Percentiles rank a stretch among this genome's conserved stretches.
Evolutionary conservation across 805 yeast species (phyloP).

Genomic region (Candida dendrica): DNA sequence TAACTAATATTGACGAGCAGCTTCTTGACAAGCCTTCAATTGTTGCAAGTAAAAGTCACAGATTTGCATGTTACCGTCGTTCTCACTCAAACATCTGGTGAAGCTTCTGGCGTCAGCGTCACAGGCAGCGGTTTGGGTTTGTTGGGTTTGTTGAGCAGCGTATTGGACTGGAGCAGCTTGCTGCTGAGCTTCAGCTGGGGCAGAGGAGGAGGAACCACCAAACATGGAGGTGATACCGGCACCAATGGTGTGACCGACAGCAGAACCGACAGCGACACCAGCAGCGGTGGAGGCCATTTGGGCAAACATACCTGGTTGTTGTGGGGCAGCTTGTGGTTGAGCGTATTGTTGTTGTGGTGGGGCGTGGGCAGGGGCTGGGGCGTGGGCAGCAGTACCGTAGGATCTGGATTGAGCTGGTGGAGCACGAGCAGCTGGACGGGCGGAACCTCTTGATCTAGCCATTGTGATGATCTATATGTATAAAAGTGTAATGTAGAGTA

Average conservation of each 20-base stretch:
- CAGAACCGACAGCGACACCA: constrained; percentile 98
- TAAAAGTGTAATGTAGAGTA: not conserved
- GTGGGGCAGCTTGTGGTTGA: constrained; percentile 43
- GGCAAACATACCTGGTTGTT: constrained; percentile 82
- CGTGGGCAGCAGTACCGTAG: constrained; percentile 64
- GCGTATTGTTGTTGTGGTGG: constrained; percentile 32
- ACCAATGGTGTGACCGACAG: constrained; percentile 94
- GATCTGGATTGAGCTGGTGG: constrained; percentile 54
- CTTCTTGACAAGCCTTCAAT: constrained; percentile 95
- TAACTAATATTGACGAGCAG: constrained; percentile 70
- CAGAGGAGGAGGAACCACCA: constrained; percentile 64
- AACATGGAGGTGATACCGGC: constrained; percentile 89
- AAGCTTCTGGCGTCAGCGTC: constrained; percentile 91
- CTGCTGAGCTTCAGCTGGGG: constrained; percentile 31
- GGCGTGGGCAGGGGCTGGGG: constrained; percentile 40
- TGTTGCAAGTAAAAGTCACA: constrained; percentile 97
- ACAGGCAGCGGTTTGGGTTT: constrained; percentile 53
- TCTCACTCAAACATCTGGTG: constrained; percentile 92
- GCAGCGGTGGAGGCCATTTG: constrained; percentile 99
- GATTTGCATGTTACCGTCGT: constrained; percentile 91
- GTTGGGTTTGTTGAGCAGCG: constrained; percentile 21
- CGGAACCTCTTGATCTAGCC: constrained; percentile 42
- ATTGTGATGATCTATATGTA: constrained; percentile 15
- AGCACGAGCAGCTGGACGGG: constrained; percentile 37
- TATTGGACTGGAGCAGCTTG: constrained; percentile 27